Percentiles rank a stretch among this genome's conserved stretches.
Evolutionary conservation across 164 flowering plant genomes (phyloP).

Genomic region (Berberis thunbergii): DNA sequence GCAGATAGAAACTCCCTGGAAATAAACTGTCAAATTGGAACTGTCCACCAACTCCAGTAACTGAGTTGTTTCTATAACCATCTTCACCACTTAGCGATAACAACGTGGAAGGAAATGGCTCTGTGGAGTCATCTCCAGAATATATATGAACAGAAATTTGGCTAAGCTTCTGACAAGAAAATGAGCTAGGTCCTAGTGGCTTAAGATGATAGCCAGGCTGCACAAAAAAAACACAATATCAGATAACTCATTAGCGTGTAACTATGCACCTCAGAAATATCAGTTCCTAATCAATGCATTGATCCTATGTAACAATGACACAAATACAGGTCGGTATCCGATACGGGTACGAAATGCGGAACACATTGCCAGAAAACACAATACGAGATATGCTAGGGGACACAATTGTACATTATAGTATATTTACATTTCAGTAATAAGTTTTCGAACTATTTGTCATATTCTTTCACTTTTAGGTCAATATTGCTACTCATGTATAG

Average conservation of each 20-base stretch:
- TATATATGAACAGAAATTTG: slow-evolving; percentile 64
- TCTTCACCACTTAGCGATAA: slow-evolving; percentile 92
- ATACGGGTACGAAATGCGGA: no score
- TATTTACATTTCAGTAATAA: no score
- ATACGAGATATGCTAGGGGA: no score
- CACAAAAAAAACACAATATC: slow-evolving; percentile 21
- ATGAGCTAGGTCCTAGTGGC: slow-evolving; percentile 55
- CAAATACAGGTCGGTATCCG: no score
- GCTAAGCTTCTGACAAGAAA: slow-evolving; percentile 92
- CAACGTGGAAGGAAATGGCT: slow-evolving; percentile 74
- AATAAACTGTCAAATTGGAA: slow-evolving; percentile 71
- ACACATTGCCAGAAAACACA: no score
- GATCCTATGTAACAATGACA: no score
- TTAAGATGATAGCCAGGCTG: slow-evolving; percentile 93
- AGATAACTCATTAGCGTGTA: neutral
- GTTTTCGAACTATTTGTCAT: no score
- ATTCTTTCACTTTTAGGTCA: no score
- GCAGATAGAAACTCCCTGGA: slow-evolving; percentile 94
- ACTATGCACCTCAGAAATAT: no score
- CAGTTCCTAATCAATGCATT: no score
- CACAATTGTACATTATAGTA: no score
- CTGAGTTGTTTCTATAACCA: slow-evolving; percentile 90
- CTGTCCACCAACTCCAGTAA: slow-evolving; percentile 64
- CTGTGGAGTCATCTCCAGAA: slow-evolving; percentile 45
- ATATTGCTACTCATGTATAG: no score